Base-by-base conservation (phyloP, 306 rosid genomes). In the Arachis hypogaea region DNA sequence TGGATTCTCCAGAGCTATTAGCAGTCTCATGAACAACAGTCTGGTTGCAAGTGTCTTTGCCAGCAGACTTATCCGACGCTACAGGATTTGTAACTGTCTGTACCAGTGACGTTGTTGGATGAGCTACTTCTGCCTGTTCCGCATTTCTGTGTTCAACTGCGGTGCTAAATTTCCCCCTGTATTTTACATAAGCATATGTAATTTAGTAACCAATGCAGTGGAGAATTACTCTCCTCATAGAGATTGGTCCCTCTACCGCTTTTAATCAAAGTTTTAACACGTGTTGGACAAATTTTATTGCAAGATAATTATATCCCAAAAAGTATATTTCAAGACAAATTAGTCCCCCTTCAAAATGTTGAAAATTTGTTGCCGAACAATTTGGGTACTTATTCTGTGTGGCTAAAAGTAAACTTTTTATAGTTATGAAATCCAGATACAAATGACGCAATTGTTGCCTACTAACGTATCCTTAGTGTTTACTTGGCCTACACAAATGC, bases 131-230 rank as follows among this genome's bases (percentile, higher is more conserved):
- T 64, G 59, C 51, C 4, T 72, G 83, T 2, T 55, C 50, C 49
- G 61, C 64, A 10, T 46, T 60, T 36, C 52, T 80, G 30, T 63
- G 72, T 55, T 85, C 84, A 22, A 36, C 56, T 1, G 73, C 72
- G 5, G 50, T 14, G 74, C 68, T 78, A 63, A 94, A 92, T 74
- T 55, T 87, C 85, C 83, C 88, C 93, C 99, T 94, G 84, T 47
- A 84, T 81, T 59, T 45, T 14, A 75, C 73, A 9, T 6, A 61
- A 46, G 18, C 51, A 29, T 28, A 22, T n/a, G n/a, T 36, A 59
- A 10, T 73, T 67, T 59, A 5, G 54, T 59, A 42, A 10, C 55
- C 28, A 11, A 9, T 6, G 29, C 10, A 28, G 28, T 22, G 28
- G 28, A 60, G 30, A 62, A 62, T 57, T 22, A 22, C 28, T 22